Conservation (phyloP, 108 stramenopile genomes). For the Cyclotella sp. region DNA sequence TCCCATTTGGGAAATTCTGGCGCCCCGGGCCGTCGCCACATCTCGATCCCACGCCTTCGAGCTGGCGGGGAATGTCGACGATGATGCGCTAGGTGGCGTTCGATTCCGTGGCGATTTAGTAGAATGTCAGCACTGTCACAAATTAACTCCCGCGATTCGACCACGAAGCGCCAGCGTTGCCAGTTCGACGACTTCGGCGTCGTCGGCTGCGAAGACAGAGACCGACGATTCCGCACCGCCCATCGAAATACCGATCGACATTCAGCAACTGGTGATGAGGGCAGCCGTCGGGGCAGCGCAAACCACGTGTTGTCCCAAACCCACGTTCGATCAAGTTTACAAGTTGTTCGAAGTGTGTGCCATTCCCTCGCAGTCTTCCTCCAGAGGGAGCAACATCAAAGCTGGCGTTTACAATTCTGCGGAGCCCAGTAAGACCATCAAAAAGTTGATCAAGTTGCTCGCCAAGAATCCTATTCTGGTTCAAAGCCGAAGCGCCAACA, state of each 20-base stretch:
- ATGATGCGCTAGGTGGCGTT: background rate
- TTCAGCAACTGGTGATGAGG: constrained; percentile 19
- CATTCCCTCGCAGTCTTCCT: background rate
- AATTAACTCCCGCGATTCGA: constrained; percentile 22
- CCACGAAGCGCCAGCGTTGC: too few relatives aligned
- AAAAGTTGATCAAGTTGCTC: constrained; percentile 46
- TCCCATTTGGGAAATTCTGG: constrained; percentile 38
- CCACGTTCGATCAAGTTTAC: too few relatives aligned
- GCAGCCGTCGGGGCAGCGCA: constrained; percentile 27
- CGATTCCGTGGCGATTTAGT: background rate
- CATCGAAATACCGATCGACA: background rate
- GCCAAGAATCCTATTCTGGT: constrained; percentile 43
- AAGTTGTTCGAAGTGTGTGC: constrained; percentile 24
- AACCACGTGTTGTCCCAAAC: constrained; percentile 1
- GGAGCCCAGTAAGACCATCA: constrained; percentile 37
- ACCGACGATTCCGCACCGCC: background rate
- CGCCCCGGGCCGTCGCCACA: constrained; percentile 7
- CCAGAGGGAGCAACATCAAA: background rate
- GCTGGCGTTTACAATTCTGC: background rate
- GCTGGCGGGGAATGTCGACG: too few relatives aligned
- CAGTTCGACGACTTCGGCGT: too few relatives aligned
- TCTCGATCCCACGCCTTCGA: background rate
- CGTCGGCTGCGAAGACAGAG: background rate
- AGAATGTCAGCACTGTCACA: constrained; percentile 24
- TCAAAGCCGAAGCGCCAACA: constrained; percentile 43